phyloP scores from a whole-genome alignment of 1,284 basidiomycete genomes.

The Lentinula novae-zelandiae region DNA sequence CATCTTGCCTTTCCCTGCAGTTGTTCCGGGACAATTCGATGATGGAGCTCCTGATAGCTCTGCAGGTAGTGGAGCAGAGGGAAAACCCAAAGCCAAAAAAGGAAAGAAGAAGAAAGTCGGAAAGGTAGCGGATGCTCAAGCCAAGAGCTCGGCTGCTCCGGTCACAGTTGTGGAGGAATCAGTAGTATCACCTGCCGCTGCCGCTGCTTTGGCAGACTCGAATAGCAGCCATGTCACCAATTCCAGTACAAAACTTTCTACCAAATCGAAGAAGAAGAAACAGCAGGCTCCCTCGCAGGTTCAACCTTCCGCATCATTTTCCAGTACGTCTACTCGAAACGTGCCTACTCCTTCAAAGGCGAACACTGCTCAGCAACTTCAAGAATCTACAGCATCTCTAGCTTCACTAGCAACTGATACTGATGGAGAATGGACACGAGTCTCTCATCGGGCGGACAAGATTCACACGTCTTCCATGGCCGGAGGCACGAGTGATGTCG shows the following conservation, averaged over 20 bases:
- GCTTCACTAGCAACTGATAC: conserved; percentile 23
- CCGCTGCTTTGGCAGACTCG: conserved; percentile 6
- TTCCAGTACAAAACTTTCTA: conserved; percentile 12
- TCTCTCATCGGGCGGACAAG: conserved; percentile 29
- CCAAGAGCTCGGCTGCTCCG: conserved; percentile 17
- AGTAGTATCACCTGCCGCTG: conserved; percentile 9
- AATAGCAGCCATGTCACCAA: not conserved
- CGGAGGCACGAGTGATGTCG: conserved; percentile 14
- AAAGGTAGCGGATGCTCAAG: conserved; percentile 1
- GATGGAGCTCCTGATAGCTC: conserved; percentile 4
- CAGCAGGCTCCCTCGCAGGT: conserved; percentile 29
- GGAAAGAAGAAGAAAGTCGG: conserved; percentile 10
- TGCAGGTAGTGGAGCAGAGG: conserved; percentile 12
- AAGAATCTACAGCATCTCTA: conserved; percentile 21
- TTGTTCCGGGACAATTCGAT: conserved; percentile 15
- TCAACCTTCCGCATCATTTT: no score
- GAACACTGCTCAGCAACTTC: conserved; percentile 10
- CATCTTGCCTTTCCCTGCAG: conserved; percentile 12
- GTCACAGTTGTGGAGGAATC: conserved; percentile 12
- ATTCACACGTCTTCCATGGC: conserved; percentile 6
- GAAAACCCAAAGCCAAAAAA: conserved; percentile 4
- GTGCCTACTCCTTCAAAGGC: not conserved
- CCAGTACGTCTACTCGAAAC: not conserved
- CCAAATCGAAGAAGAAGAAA: conserved; percentile 40
- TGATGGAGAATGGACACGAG: conserved; percentile 49